phyloP scores from a whole-genome alignment of 768 basidiomycete genomes.

The Boletales sp. region DNA sequence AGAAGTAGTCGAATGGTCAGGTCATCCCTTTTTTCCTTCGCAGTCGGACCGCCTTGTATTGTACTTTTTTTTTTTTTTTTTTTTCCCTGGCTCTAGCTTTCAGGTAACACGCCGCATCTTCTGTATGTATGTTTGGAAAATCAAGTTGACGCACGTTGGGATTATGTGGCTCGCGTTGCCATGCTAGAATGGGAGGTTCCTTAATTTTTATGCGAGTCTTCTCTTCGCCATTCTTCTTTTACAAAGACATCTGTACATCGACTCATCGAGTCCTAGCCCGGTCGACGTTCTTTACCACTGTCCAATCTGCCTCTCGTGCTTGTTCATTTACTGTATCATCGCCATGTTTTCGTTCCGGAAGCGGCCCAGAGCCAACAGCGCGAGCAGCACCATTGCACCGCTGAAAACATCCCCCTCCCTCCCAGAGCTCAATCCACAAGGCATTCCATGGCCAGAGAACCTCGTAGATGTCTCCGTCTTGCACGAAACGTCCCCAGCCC shows the following conservation, averaged over 20 bases:
- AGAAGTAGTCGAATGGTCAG: slow-evolving; percentile 30
- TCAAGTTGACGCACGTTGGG: slow-evolving; percentile 3
- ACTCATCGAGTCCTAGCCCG: slow-evolving; percentile 6
- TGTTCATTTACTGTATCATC: slow-evolving; percentile 20
- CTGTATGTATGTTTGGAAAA: slow-evolving; percentile 33
- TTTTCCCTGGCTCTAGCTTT: neutral
- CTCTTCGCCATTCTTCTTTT: slow-evolving; percentile 7
- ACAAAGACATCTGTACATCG: slow-evolving; percentile 17
- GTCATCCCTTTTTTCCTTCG: slow-evolving; percentile 16
- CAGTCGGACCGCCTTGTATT: slow-evolving; percentile 36
- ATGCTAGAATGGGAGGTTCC: slow-evolving; percentile 16
- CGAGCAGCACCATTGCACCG: slow-evolving; percentile 32
- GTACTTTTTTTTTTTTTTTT: slow-evolving; percentile 25
- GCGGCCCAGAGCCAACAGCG: slow-evolving; percentile 48
- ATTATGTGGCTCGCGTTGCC: slow-evolving; percentile 21
- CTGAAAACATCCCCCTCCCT: slow-evolving; percentile 78
- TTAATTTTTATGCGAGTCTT: slow-evolving; percentile 18
- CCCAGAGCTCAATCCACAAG: slow-evolving; percentile 70
- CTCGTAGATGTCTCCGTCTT: slow-evolving; percentile 72
- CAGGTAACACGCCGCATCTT: slow-evolving; percentile 19
- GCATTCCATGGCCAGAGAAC: slow-evolving; percentile 82
- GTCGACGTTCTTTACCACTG: slow-evolving; percentile 23
- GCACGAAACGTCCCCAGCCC: slow-evolving; percentile 37
- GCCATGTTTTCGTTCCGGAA: slow-evolving; percentile 76
- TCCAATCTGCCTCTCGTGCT: slow-evolving; percentile 20